Evolutionary conservation across 2,329 filamentous ascomycete genomes (phyloP), one percentile per base, ranked within the genome.

Genomic region (Exophiala dermatitidis): DNA sequence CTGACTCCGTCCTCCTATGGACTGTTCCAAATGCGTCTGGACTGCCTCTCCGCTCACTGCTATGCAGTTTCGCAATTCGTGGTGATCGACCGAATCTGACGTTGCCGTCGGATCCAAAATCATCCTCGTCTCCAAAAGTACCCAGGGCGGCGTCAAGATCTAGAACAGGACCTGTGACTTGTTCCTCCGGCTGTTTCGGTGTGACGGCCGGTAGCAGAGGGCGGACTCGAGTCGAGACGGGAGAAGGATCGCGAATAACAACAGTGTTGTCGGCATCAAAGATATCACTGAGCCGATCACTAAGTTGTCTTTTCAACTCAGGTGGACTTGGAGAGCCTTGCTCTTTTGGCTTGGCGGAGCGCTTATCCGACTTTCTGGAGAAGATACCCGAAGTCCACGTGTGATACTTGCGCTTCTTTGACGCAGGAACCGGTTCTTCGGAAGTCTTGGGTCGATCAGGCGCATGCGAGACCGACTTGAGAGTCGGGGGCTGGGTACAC

Each of bases 111-210:
- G 65, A 63, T n/a, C 67, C 66, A 28, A 59, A 47, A 62, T 71
- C 70, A 48, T 72, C 71, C 5, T 73, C 71, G 0, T 90, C 95
- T 64, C 94, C 93, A 69, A 95, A 95, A 0, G 91, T 90, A 1
- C 90, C 90, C 1, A 97, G 77, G 29, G 91, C 93, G 12, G 90
- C 91, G 71, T 98, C 93, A 40, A 98, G 74, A 68, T 98, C 93
- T 59, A 98, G 94, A 68, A 96, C 85, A 5, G 87, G 84, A 64
- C 83, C 88, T 48, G 84, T 78, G 2, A 80, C 68, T 54, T 94
- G 88, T 44, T 84, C 81, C 5, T 81, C 76, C 2, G 65, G 26
- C 10, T 52, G 38, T n/a, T 46, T 5, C 3, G 37, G n/a, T 28
- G 45, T 10, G 30, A 50, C 9, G 3, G 52, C 42, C 36, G 56